phyloP scores from a whole-genome alignment of 1,284 basidiomycete genomes.

The Ceratorhiza oryzae-sativae region DNA sequence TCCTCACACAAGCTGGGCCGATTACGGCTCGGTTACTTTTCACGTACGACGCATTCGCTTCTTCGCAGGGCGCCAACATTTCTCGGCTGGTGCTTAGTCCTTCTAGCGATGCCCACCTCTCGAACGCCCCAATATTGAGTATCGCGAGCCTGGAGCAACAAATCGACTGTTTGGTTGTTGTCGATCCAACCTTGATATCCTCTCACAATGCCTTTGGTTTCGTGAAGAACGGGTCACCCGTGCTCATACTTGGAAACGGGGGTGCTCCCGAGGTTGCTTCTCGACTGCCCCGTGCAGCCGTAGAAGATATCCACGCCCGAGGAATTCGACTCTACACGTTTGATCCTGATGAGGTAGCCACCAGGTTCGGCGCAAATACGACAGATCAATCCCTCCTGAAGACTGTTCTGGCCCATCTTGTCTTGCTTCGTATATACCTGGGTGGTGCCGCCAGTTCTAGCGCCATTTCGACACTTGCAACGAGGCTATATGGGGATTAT shows the following conservation, averaged over 20 bases:
- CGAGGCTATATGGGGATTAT: slow-evolving; percentile 41
- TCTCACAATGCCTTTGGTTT: slow-evolving; percentile 68
- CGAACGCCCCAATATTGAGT: slow-evolving; percentile 25
- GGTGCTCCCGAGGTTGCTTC: slow-evolving; percentile 63
- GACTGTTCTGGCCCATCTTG: slow-evolving; percentile 64
- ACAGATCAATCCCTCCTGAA: slow-evolving; percentile 54
- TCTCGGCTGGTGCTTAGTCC: slow-evolving; percentile 67
- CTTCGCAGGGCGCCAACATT: slow-evolving; percentile 67
- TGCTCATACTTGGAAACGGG: slow-evolving; percentile 71
- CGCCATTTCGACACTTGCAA: slow-evolving; percentile 38
- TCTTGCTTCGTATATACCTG: slow-evolving; percentile 75
- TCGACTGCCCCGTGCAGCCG: slow-evolving; percentile 59
- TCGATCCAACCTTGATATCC: slow-evolving; percentile 71
- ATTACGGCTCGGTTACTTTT: slow-evolving; percentile 66
- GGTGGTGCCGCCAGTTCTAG: slow-evolving; percentile 63
- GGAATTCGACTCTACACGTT: slow-evolving; percentile 66
- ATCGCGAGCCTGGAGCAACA: slow-evolving; percentile 46
- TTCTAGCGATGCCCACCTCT: slow-evolving; percentile 49
- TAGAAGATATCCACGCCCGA: slow-evolving; percentile 56
- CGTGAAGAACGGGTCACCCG: slow-evolving; percentile 62
- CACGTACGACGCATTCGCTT: slow-evolving; percentile 73
- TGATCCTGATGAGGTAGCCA: slow-evolving; percentile 59
- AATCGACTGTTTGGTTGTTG: slow-evolving; percentile 71
- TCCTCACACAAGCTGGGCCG: slow-evolving; percentile 56
- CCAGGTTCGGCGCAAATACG: slow-evolving; percentile 48